Conservation (phyloP, 2,329 filamentous ascomycete species). For the Rhexocercosporidium sp. region DNA sequence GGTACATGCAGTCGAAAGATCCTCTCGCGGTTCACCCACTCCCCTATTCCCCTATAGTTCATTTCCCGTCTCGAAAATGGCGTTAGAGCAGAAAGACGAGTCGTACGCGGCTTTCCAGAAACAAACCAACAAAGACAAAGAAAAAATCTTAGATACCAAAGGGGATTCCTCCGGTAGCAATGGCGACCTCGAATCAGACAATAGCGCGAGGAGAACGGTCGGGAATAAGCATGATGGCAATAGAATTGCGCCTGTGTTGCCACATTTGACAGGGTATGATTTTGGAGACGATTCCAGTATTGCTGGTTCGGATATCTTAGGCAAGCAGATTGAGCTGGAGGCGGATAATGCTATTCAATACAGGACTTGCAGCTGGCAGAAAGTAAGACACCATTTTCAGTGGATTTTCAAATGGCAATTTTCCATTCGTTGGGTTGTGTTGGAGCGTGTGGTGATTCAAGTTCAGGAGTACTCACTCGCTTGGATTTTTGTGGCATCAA, state of each 20-base stretch:
- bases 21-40: slow-evolving; percentile 22
- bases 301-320: slow-evolving; percentile 42
- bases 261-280: slow-evolving; percentile 38
- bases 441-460: background rate
- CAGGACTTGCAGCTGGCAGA: slow-evolving; percentile 91
- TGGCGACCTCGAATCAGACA: slow-evolving; percentile 24
- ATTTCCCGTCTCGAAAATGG: slow-evolving; percentile 42
- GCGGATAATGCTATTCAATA: slow-evolving; percentile 84
- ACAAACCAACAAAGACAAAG: slow-evolving; percentile 9
- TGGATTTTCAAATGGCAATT: background rate
- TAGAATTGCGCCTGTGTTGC: slow-evolving; percentile 41
- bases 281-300: slow-evolving; percentile 32
- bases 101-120: slow-evolving; percentile 14
- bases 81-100: slow-evolving; percentile 31
- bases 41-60: slow-evolving; percentile 35
- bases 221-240: slow-evolving; percentile 30
- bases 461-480: background rate
- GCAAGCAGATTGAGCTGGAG: slow-evolving; percentile 78
- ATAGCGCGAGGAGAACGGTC: slow-evolving; percentile 4
- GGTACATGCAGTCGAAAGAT: slow-evolving; percentile 32
- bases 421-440: background rate
- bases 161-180: slow-evolving; percentile 12
- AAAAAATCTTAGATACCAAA: slow-evolving; percentile 11
- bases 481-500: background rate
- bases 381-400: slow-evolving; percentile 54